These are phyloP conservation scores for Fusarium sp. DNA, from an alignment of 2,329 filamentous ascomycete species.

Conservation along the genomic window DNA sequence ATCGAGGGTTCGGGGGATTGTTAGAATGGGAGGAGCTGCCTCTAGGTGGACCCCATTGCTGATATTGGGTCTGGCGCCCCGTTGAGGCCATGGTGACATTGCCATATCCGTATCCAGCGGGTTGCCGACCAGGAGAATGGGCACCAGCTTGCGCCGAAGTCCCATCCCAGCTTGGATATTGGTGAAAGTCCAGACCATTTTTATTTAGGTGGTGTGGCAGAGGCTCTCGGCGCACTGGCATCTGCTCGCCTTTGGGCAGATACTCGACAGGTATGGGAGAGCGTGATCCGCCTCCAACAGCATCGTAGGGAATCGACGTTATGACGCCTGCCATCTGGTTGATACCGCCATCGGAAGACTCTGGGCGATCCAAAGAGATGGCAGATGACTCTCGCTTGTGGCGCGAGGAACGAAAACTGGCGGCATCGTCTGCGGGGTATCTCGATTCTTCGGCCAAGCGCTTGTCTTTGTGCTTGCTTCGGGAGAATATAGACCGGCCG, in stretches of 20 bases:
- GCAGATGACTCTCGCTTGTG: slow-evolving; percentile 80
- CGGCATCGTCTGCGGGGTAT: slow-evolving; percentile 71
- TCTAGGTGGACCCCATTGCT: slow-evolving; percentile 76
- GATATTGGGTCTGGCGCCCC: slow-evolving; percentile 79
- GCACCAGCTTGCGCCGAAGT: slow-evolving; percentile 62
- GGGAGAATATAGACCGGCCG: slow-evolving; percentile 86
- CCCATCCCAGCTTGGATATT: slow-evolving; percentile 82
- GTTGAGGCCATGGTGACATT: slow-evolving; percentile 80
- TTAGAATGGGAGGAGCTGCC: slow-evolving; percentile 68
- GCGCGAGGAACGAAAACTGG: slow-evolving; percentile 76
- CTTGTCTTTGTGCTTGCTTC: slow-evolving; percentile 83
- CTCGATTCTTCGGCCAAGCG: slow-evolving; percentile 71
- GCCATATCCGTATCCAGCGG: slow-evolving; percentile 58
- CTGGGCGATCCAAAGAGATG: slow-evolving; percentile 77
- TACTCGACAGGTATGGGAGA: slow-evolving; percentile 81
- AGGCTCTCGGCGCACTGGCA: slow-evolving; percentile 75
- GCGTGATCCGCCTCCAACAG: slow-evolving; percentile 72
- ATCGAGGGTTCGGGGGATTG: slow-evolving; percentile 68
- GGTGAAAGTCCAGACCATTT: slow-evolving; percentile 82
- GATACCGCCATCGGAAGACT: slow-evolving; percentile 73
- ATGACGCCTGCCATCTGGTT: slow-evolving; percentile 85
- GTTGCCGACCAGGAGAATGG: slow-evolving; percentile 73
- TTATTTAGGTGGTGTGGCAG: slow-evolving; percentile 88
- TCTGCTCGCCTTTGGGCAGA: slow-evolving; percentile 75
- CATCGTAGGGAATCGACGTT: slow-evolving; percentile 89